Base-by-base conservation (phyloP, 257 asterid genomes). In the Mentha longifolia region DNA sequence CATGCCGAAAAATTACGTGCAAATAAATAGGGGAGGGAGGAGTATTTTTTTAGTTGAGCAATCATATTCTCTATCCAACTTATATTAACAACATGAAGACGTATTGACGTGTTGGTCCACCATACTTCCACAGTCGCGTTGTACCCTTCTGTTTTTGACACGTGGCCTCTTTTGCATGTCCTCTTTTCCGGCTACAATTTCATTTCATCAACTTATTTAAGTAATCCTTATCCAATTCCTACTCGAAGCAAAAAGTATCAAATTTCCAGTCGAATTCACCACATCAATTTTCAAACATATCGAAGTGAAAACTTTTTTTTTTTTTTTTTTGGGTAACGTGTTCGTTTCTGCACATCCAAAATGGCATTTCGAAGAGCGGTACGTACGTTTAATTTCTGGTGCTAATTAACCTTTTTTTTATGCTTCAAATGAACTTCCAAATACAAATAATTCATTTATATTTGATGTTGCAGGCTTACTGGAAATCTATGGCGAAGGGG, bases 291-390 rank as follows among this genome's bases (percentile, higher is more conserved):
- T 7, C 39, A 3, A 35, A 35, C 37, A 33, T 3, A 33, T 33
- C 37, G 37, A 35, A 35, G 39, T 0, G n/a, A 0, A 47, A 47
- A 15, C 16, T 1, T 14, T 46, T 1, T 5, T 47, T 46, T 13
- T 5, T 7, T 1, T 14, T 46, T 1, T 5, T 47, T 46, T 13
- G 5, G 14, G 19, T 14, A 2, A 3, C 8, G 7, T 5, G 5
- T 47, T 15, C 17, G 52, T 47, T 47, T 1, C 22, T 10, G 28
- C 47, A 47, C 2, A 45, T 22, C 17, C 14, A 37, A 43, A 72
- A 80, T 83, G 85, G 83, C 87, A 61, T 70, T 73, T 14, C 74
- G 82, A 25, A 30, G 61, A 6, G 71, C 81, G 33, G 84, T 76
- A 45, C 12, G 78, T 39, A 39, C 42, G 42, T 39, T 3, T 1